A percentile compares a stretch with the other conserved stretches of the same genome.
Evolutionary conservation across 768 basidiomycete species (phyloP).

Genomic region (Suillus clintonianus): DNA sequence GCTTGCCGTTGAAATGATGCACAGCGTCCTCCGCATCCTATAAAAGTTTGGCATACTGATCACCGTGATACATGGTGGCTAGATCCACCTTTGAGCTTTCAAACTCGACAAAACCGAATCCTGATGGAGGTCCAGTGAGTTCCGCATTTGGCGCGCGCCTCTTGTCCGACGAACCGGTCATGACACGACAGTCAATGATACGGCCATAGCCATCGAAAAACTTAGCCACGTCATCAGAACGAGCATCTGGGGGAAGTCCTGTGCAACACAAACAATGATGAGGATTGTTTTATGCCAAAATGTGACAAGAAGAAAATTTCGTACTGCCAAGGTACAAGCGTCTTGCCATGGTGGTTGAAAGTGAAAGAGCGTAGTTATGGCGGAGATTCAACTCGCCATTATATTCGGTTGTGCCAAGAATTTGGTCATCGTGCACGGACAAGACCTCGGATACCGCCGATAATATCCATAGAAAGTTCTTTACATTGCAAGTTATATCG

Average conservation of each 20-base stretch:
- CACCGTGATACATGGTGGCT: neutral
- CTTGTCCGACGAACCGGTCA: constrained; percentile 70
- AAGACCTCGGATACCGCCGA: constrained; percentile 21
- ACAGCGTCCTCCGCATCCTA: constrained; percentile 97
- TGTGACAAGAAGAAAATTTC: constrained; percentile 22
- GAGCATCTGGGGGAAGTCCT: constrained; percentile 85
- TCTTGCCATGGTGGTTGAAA: constrained; percentile 63
- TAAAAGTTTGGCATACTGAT: constrained; percentile 13
- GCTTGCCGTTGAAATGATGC: constrained; percentile 81
- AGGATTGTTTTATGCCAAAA: neutral
- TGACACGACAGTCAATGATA: constrained; percentile 89
- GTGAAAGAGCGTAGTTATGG: constrained; percentile 26
- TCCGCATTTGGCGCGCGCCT: constrained; percentile 14
- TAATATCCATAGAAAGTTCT: neutral
- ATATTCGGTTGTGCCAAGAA: constrained; percentile 18
- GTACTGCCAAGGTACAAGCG: constrained; percentile 86
- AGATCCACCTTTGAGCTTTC: constrained; percentile 69
- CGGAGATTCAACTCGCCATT: constrained; percentile 32
- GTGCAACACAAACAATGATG: constrained; percentile 4
- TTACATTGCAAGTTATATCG: neutral
- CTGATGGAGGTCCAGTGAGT: constrained; percentile 40
- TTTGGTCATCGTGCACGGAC: constrained; percentile 28
- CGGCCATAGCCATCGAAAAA: constrained; percentile 90
- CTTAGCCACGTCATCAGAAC: constrained; percentile 81
- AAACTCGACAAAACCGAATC: constrained; percentile 97